Evolutionary conservation across 345 rosid species (phyloP).

Genomic region (Cardiospermum halicacabum): DNA sequence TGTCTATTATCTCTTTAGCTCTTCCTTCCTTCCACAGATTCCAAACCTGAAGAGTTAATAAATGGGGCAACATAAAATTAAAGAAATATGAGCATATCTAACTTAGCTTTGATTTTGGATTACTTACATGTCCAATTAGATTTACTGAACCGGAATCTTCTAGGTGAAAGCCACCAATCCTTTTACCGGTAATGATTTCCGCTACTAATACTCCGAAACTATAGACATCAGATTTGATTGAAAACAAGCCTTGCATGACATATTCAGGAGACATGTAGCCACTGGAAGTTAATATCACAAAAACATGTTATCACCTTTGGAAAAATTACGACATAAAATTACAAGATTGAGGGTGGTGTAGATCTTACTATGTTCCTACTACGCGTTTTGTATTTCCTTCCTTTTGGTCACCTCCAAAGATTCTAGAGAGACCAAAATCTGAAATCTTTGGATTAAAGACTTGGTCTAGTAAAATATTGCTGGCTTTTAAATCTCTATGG

Average conservation of each 20-base stretch:
- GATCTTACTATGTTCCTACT: conserved; percentile 37
- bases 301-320: too few species aligned
- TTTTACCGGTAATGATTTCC: conserved; percentile 3
- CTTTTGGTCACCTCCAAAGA: conserved; percentile 19
- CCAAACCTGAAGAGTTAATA: neutral
- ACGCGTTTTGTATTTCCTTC: conserved; percentile 27
- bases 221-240: neutral
- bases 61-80: neutral
- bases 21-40: conserved; percentile 14
- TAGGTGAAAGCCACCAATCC: neutral
- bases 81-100: too few species aligned
- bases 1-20: conserved; percentile 9
- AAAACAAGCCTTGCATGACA: neutral
- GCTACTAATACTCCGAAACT: neutral
- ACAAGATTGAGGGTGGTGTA: neutral
- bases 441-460: conserved; percentile 37
- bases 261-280: neutral
- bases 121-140: neutral
- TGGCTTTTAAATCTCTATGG: conserved; percentile 38
- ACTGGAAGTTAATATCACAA: neutral
- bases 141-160: neutral
- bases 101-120: neutral
- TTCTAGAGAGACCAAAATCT: conserved; percentile 39
- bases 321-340: neutral
- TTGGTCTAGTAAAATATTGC: conserved; percentile 30